Percentiles rank a stretch among this genome's conserved stretches.
These are phyloP conservation scores for Malassezia japonica DNA, from an alignment of 1,284 basidiomycete species.

Conservation along the genomic window DNA sequence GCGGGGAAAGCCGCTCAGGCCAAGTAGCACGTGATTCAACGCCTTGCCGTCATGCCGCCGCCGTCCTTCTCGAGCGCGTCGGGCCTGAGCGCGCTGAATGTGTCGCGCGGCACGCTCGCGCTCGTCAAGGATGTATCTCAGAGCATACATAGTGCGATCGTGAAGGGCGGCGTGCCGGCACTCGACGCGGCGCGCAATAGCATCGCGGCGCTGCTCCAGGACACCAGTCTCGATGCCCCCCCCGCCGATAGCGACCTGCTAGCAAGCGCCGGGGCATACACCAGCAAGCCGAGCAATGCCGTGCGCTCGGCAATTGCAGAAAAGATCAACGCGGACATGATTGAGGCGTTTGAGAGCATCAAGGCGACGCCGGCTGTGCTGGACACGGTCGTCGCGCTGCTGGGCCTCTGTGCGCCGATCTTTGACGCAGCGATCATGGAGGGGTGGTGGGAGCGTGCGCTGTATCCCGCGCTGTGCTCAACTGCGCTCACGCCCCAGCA, in stretches of 20 bases:
- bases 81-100: not conserved
- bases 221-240: slow-evolving; percentile 1
- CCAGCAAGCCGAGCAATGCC: not conserved
- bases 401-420: slow-evolving; percentile 25
- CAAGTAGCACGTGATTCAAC: not conserved
- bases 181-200: not conserved
- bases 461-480: slow-evolving; percentile 35
- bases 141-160: not conserved
- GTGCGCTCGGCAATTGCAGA: slow-evolving; percentile 4
- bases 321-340: slow-evolving; percentile 1
- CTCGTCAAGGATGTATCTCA: slow-evolving; percentile 9
- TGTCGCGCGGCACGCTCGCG: slow-evolving; percentile 2
- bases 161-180: not conserved
- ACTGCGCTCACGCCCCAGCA: slow-evolving; percentile 20
- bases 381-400: not conserved
- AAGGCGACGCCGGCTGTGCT: not conserved
- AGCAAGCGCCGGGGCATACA: not conserved
- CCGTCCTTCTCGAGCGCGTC: slow-evolving; percentile 12
- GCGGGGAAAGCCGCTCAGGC: slow-evolving; percentile 60
- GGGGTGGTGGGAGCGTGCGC: slow-evolving; percentile 41
- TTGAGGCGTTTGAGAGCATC: not conserved
- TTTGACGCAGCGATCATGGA: slow-evolving; percentile 27
- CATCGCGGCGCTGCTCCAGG: slow-evolving; percentile 7
- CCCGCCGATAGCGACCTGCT: slow-evolving; percentile 3
- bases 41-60: slow-evolving; percentile 13